phyloP scores from a whole-genome alignment of 129 eudicot species.

The Glebionis coronaria region DNA sequence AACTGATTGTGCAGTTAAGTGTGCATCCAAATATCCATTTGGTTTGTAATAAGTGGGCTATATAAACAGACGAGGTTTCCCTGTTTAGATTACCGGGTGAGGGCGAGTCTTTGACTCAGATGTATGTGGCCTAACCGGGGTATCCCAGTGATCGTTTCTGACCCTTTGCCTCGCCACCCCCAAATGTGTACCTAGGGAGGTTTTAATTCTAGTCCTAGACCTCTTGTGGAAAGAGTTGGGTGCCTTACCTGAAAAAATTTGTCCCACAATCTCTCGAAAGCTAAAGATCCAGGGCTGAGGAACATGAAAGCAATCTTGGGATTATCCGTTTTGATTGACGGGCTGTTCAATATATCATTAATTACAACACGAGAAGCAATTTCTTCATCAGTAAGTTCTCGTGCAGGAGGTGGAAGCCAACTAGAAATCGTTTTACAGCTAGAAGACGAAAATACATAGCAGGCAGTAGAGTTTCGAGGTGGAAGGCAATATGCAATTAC shows the following conservation, averaged over 20 bases:
- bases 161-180: too few relatives aligned
- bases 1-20: neutral
- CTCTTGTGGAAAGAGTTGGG: neutral
- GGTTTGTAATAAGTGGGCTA: too few relatives aligned
- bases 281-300: constrained; percentile 81
- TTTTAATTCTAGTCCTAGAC: too few relatives aligned
- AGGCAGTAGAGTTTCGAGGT: constrained; percentile 70
- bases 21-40: too few relatives aligned
- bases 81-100: too few relatives aligned
- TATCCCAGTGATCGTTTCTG: too few relatives aligned
- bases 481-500: constrained; percentile 81
- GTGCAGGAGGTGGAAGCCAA: constrained; percentile 91
- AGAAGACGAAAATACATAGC: constrained; percentile 66
- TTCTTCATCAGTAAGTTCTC: constrained; percentile 80
- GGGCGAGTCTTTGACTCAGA: too few relatives aligned
- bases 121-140: too few relatives aligned
- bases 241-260: constrained; percentile 70
- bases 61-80: too few relatives aligned
- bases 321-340: constrained; percentile 33
- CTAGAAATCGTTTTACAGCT: constrained; percentile 68
- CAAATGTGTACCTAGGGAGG: too few relatives aligned
- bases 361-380: constrained; percentile 83
- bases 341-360: constrained; percentile 56
- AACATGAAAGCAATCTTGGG: constrained; percentile 96
- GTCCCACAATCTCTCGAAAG: constrained; percentile 97